phyloP scores from a whole-genome alignment of 164 flowering plant species.

The Chloranthus sessilifolius region DNA sequence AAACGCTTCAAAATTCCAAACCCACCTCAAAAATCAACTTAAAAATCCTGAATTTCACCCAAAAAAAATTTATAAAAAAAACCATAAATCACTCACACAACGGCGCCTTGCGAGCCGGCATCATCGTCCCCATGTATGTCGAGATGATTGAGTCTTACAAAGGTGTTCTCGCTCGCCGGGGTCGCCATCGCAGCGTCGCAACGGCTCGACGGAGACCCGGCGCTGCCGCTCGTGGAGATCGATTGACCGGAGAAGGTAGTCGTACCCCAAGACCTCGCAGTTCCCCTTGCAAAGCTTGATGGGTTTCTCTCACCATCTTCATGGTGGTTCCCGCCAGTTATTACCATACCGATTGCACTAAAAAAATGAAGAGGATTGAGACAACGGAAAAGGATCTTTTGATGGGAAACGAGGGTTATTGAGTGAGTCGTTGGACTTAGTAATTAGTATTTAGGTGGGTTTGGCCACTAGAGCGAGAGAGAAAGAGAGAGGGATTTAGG shows the following conservation, averaged over 20 bases:
- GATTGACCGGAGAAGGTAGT: slow-evolving; percentile 67
- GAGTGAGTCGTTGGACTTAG: no score
- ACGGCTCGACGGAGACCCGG: slow-evolving; percentile 80
- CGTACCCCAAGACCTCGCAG: slow-evolving; percentile 58
- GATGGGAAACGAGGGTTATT: not conserved
- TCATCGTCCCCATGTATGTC: slow-evolving; percentile 70
- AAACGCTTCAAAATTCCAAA: not conserved
- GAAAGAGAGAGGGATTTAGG: no score
- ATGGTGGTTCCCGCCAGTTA: slow-evolving; percentile 21
- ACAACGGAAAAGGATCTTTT: not conserved
- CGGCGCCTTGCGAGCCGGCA: slow-evolving; percentile 58
- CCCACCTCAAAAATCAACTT: no score
- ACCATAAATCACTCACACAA: slow-evolving; percentile 33
- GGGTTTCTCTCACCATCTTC: slow-evolving; percentile 46
- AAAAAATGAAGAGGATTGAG: not conserved
- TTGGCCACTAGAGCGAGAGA: no score
- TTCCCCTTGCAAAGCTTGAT: slow-evolving; percentile 31
- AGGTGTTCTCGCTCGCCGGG: slow-evolving; percentile 57
- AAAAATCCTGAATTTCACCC: no score
- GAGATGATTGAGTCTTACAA: slow-evolving; percentile 50
- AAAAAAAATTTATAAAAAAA: no score
- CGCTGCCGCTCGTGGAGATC: slow-evolving; percentile 85
- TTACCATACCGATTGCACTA: slow-evolving; percentile 27
- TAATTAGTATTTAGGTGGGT: no score
- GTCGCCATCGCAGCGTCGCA: slow-evolving; percentile 65